Evolutionary conservation across 106 monocot genomes (phyloP).

Genomic region (Platanthera guangdongensis): DNA sequence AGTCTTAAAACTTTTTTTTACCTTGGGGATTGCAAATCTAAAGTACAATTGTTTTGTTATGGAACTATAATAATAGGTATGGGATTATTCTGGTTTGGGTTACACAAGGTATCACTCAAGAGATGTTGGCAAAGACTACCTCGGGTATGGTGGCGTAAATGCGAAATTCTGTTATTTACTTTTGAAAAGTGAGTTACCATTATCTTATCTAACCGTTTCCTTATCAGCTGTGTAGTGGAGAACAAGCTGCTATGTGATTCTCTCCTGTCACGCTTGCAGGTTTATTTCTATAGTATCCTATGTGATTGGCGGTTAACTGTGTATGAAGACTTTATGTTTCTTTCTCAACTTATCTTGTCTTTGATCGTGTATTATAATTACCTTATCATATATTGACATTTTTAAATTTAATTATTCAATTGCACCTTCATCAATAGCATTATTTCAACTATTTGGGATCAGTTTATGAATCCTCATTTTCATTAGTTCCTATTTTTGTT

Average conservation of each 20-base stretch:
- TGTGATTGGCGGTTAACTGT: background rate
- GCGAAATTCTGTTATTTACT: background rate
- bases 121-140: conserved; percentile 82
- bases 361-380: background rate
- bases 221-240: conserved; percentile 84
- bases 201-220: background rate
- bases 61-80: conserved; percentile 45
- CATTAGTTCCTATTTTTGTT: no score
- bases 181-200: background rate
- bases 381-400: background rate
- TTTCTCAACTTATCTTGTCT: background rate
- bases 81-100: conserved; percentile 97
- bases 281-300: conserved; percentile 10
- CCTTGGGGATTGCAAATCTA: background rate
- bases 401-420: background rate
- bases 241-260: conserved; percentile 90
- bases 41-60: background rate
- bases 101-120: conserved; percentile 87
- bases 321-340: background rate
- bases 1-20: background rate
- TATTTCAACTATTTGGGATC: no score
- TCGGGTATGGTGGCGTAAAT: conserved; percentile 54
- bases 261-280: conserved; percentile 76
- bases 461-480: no score
- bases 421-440: no score